Base-by-base conservation (phyloP, 345 rosid species). In the Stellera chamaejasme region DNA sequence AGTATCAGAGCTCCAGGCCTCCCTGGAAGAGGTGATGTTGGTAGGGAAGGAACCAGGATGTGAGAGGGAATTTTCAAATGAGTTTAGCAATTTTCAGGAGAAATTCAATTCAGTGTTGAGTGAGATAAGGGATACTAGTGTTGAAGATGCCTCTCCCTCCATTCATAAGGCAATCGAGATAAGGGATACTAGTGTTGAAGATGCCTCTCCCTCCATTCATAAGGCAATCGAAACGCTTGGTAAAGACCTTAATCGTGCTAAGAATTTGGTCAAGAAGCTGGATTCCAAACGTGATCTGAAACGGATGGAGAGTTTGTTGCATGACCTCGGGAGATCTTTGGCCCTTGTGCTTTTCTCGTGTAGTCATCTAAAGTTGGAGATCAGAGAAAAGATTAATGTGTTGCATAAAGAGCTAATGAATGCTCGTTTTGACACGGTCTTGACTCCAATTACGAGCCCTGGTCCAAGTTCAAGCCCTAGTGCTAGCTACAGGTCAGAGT, bases 281-380 rank as follows among this genome's bases (percentile, higher is more conserved):
- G 23, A 57, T 67, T 69, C 83, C 3, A 60, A 72, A 58, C 63
- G 66, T 28, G 56, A 54, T 13, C 25, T 54, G 6, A 78, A 66
- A 48, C 70, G 71, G 58, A 68, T 85, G 36, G 81, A 71, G 59
- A 73, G 66, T n/a, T 39, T 76, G 59, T 52, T 73, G 26, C 81
- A 61, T 45, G 86, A 76, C 66, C 78, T 82, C 55, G 88, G 93
- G 46, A 69, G 93, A 63, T 85, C 93, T 14, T 46, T 85, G 56
- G 93, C 84, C 52, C 88, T 85, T 51, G 71, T 85, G 56, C 69
- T 85, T n/a, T 82, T 82, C 55, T 77, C 86, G 19, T 52, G 75
- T 15, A 48, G 55, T 66, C 79, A 73, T 47, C 57, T 77, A 43
- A 68, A 77, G 27, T 27, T 64, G 6, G 79, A 75, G 47, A 43